Percentiles rank a stretch among this genome's conserved stretches.
Conservation (phyloP, 352 stramenopile species). For the Nothophytophthora sp. region DNA sequence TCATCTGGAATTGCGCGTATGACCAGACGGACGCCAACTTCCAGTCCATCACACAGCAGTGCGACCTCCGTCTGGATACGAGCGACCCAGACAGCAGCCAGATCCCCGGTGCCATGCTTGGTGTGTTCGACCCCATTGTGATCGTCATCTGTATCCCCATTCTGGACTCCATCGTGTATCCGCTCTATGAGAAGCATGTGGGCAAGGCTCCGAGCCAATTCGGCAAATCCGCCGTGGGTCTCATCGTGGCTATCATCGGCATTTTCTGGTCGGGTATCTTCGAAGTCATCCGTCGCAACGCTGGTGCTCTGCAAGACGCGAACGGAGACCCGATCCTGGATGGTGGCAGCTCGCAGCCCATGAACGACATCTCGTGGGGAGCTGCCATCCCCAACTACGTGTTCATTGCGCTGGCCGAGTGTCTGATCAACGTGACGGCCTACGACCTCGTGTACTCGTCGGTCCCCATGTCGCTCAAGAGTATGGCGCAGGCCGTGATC, state of each 20-base stretch:
- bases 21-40: slow-evolving; percentile 65
- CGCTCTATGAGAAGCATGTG: slow-evolving; percentile 24
- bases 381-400: slow-evolving; percentile 46
- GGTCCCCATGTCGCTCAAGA: slow-evolving; percentile 48
- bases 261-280: slow-evolving; percentile 45
- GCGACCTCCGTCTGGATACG: slow-evolving; percentile 39
- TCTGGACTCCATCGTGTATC: slow-evolving; percentile 37
- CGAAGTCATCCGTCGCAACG: slow-evolving; percentile 45
- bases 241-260: slow-evolving; percentile 32
- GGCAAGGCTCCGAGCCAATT: slow-evolving; percentile 38
- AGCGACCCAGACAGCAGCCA: slow-evolving; percentile 28
- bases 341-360: slow-evolving; percentile 32
- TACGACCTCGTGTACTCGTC: slow-evolving; percentile 58
- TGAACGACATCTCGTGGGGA: slow-evolving; percentile 54
- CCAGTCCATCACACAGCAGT: slow-evolving; percentile 63
- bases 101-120: slow-evolving; percentile 43
- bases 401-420: slow-evolving; percentile 49
- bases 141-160: slow-evolving; percentile 42
- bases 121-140: slow-evolving; percentile 42
- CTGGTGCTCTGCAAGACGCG: slow-evolving; percentile 22
- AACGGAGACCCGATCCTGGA: slow-evolving; percentile 35
- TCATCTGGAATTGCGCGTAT: slow-evolving; percentile 57
- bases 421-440: slow-evolving; percentile 53
- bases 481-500: slow-evolving; percentile 45
- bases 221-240: slow-evolving; percentile 28